phyloP scores from a whole-genome alignment of 306 rosid species.

The Vigna angularis region DNA sequence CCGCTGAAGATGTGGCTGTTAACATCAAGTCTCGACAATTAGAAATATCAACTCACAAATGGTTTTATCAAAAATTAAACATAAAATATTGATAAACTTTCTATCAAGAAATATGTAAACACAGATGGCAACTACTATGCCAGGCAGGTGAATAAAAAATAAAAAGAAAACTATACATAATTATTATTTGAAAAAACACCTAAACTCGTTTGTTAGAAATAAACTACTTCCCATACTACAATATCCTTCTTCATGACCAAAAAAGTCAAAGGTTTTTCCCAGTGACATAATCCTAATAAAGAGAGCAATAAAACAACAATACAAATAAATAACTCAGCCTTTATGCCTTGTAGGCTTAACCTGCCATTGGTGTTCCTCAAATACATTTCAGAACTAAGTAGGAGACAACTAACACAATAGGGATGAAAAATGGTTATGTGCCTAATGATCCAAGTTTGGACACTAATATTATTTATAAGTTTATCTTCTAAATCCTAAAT shows the following conservation, averaged over 20 bases:
- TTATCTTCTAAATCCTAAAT: constrained; percentile 15
- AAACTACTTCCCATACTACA: not conserved
- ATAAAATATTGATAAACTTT: constrained; percentile 3
- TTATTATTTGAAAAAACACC: constrained; percentile 12
- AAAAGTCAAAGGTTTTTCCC: constrained; percentile 3
- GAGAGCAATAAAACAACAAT: constrained; percentile 18
- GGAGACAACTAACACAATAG: not conserved
- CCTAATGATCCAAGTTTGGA: constrained; percentile 15
- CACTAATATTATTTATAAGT: not conserved
- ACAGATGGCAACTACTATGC: not conserved
- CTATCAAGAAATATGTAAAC: constrained; percentile 12
- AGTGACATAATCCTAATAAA: constrained; percentile 8
- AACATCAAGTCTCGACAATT: constrained; percentile 39
- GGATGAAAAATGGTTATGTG: not conserved
- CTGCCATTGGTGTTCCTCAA: constrained; percentile 14
- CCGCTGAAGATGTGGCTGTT: constrained; percentile 95
- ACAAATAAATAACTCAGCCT: not conserved
- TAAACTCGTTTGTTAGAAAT: constrained; percentile 6
- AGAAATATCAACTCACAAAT: constrained; percentile 18
- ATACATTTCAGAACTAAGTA: constrained; percentile 22
- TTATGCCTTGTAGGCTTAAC: constrained; percentile 1
- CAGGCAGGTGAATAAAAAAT: constrained; percentile 9
- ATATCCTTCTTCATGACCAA: constrained; percentile 11
- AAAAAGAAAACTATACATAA: not conserved
- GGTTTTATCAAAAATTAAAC: constrained; percentile 20